A percentile compares a stretch with the other conserved stretches of the same genome.
These are phyloP conservation scores for Crithidia fasciculata DNA, from an alignment of 208 protist species.

Conservation along the genomic window DNA sequence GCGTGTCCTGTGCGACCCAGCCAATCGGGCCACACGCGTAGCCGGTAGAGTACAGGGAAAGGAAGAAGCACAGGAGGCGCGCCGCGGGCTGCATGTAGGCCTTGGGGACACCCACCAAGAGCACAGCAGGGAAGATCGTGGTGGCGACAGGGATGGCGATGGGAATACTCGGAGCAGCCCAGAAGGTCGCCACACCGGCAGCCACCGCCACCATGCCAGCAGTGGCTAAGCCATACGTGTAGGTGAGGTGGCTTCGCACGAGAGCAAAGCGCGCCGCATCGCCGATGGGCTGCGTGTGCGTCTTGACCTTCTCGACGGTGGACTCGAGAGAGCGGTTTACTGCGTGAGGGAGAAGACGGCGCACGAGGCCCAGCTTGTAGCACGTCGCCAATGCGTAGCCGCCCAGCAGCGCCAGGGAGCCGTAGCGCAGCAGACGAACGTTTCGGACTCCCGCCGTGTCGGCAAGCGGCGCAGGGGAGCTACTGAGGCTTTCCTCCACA, in stretches of 20 bases:
- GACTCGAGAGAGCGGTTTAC: slow-evolving; percentile 40
- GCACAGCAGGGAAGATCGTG: slow-evolving; percentile 44
- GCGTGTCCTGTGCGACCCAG: slow-evolving; percentile 76
- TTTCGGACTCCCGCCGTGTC: not conserved
- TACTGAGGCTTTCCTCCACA: not conserved
- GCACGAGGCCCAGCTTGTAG: slow-evolving; percentile 66
- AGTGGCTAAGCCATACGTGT: slow-evolving; percentile 50
- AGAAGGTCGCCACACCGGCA: slow-evolving; percentile 56
- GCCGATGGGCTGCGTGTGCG: slow-evolving; percentile 61
- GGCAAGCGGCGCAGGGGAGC: not conserved
- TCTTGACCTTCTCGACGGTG: slow-evolving; percentile 62
- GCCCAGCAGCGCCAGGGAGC: slow-evolving; percentile 53
- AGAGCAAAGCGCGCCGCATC: slow-evolving; percentile 48
- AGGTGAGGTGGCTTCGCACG: slow-evolving; percentile 57
- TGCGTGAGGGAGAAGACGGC: slow-evolving; percentile 35
- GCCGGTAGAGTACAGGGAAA: slow-evolving; percentile 51
- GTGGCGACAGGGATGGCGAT: slow-evolving; percentile 57
- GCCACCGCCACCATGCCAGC: slow-evolving; percentile 57
- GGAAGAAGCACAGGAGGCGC: slow-evolving; percentile 51
- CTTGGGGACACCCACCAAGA: slow-evolving; percentile 57
- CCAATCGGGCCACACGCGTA: slow-evolving; percentile 79
- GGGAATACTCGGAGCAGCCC: slow-evolving; percentile 49
- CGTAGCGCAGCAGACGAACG: slow-evolving; percentile 40
- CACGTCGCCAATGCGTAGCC: slow-evolving; percentile 61
- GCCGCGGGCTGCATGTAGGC: slow-evolving; percentile 39